Conservation (phyloP, 805 yeast genomes). For the Metschnikowia noctiluminum region DNA sequence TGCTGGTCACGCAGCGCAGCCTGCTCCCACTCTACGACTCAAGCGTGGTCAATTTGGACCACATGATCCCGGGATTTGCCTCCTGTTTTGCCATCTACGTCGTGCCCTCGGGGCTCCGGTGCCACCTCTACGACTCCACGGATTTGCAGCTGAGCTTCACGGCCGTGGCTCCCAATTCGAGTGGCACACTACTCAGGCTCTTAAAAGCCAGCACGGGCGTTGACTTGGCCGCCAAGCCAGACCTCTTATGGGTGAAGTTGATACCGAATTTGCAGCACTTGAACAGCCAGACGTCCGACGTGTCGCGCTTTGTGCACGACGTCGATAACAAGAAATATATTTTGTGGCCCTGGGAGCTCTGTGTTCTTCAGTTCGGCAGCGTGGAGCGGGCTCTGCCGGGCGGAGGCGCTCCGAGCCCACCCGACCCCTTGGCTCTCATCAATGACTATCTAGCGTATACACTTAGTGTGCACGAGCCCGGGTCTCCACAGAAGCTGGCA, state of each 20-base stretch:
- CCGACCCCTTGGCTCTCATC: slow-evolving; percentile 33
- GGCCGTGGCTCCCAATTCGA: slow-evolving; percentile 22
- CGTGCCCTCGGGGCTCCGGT: slow-evolving; percentile 41
- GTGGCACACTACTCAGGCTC: slow-evolving; percentile 28
- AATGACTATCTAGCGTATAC: slow-evolving; percentile 27
- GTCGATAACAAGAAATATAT: slow-evolving; percentile 55
- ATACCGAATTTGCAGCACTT: slow-evolving; percentile 67
- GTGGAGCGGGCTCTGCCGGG: slow-evolving; percentile 2
- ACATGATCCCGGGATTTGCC: slow-evolving; percentile 8
- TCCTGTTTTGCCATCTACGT: slow-evolving; percentile 36
- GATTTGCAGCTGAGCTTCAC: slow-evolving; percentile 25
- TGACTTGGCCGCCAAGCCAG: slow-evolving; percentile 23
- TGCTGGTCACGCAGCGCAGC: slow-evolving; percentile 27
- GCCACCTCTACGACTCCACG: slow-evolving; percentile 35
- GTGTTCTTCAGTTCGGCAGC: slow-evolving; percentile 53
- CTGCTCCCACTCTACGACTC: slow-evolving; percentile 28
- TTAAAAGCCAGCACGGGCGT: slow-evolving; percentile 31
- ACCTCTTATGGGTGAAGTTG: slow-evolving; percentile 58
- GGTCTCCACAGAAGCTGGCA: neutral
- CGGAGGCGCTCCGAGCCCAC: neutral
- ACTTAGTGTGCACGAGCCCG: slow-evolving; percentile 19
- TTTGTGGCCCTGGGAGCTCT: slow-evolving; percentile 70
- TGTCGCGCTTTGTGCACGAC: slow-evolving; percentile 54
- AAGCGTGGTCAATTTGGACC: slow-evolving; percentile 17
- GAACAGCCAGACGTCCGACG: slow-evolving; percentile 62